Evolutionary conservation across 495 filamentous ascomycete genomes (phyloP), one percentile per base, ranked within the genome.

Genomic region (Aspergillus bertholletiae): DNA sequence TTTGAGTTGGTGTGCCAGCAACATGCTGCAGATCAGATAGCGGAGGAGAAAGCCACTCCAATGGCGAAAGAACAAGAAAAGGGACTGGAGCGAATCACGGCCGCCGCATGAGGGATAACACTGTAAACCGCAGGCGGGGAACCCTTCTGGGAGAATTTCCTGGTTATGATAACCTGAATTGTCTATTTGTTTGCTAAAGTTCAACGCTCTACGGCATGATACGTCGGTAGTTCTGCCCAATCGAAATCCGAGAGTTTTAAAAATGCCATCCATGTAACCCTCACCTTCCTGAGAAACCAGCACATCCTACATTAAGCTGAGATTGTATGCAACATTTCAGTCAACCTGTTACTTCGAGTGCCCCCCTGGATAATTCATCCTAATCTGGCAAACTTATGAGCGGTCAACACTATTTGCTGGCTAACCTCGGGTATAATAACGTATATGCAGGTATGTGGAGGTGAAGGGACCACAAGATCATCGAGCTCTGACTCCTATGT

Each of bases 1-100:
- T 78, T 79, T 49, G 74, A 83, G 12, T 66, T 79, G 43, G 80
- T 84, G 3, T 71, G 72, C 32, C 66, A 73, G 54, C 78, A 79
- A 60, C 74, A 80, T 60, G 68, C 72, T 21, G 50, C 51, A 8
- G 76, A 77, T 37, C 68, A 68, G 27, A 45, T 48, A 37, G 34
- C 13, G 34, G 17, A 54, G 41, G 20, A 59, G 59, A 28, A 27
- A 28, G 15, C 34, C 11, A 28, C 47, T 56, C 6, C 47, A 47
- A 12, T 26, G 53, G 23, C 53, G n/a, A 52, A 60, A 30, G 55
- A 56, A n/a, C 56, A 55, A 8, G 28, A 53, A 11, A 28, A n/a
- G 27, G 46, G 39, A 24, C 44, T 55, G 26, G 45, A 51, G 21
- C 43, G 49, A 20, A 59, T 69, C 1, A 51, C 65, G 32, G 67